A percentile compares a stretch with the other conserved stretches of the same genome.
These are phyloP conservation scores for Exophiala sp. DNA, from an alignment of 2,329 filamentous ascomycete genomes.

Conservation along the genomic window DNA sequence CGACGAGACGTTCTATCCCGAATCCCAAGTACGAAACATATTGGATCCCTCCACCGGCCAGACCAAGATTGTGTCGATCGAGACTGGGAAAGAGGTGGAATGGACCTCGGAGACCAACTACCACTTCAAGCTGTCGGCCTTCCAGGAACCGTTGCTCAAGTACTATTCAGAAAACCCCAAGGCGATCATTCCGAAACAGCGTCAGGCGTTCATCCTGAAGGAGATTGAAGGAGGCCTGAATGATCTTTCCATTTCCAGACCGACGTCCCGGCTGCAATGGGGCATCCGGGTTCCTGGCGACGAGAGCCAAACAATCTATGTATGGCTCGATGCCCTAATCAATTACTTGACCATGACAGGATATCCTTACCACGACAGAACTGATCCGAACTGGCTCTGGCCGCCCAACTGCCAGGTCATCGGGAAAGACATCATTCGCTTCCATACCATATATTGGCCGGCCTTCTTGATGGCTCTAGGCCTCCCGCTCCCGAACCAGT, in stretches of 20 bases:
- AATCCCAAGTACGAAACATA: conserved; percentile 64
- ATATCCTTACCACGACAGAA: conserved; percentile 66
- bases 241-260: conserved; percentile 85
- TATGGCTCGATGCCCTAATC: conserved; percentile 93
- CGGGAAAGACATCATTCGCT: conserved; percentile 90
- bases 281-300: conserved; percentile 85
- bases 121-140: conserved; percentile 82
- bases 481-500: conserved; percentile 67
- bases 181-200: conserved; percentile 66
- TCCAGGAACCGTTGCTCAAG: conserved; percentile 68
- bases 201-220: conserved; percentile 71
- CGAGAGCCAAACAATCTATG: conserved; percentile 82
- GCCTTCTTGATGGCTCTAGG: conserved; percentile 86
- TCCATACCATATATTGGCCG: conserved; percentile 98
- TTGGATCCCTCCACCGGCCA: conserved; percentile 74
- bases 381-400: conserved; percentile 64
- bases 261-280: conserved; percentile 71
- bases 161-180: conserved; percentile 72
- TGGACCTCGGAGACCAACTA: conserved; percentile 93
- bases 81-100: conserved; percentile 88
- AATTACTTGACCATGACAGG: conserved; percentile 88
- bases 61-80: conserved; percentile 71
- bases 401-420: conserved; percentile 88
- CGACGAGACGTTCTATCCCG: conserved; percentile 93
- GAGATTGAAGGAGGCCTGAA: conserved; percentile 72